Percentiles rank a stretch among this genome's conserved stretches.
Evolutionary conservation across 495 filamentous ascomycete genomes (phyloP).

Genomic region (Penicillium steckii): DNA sequence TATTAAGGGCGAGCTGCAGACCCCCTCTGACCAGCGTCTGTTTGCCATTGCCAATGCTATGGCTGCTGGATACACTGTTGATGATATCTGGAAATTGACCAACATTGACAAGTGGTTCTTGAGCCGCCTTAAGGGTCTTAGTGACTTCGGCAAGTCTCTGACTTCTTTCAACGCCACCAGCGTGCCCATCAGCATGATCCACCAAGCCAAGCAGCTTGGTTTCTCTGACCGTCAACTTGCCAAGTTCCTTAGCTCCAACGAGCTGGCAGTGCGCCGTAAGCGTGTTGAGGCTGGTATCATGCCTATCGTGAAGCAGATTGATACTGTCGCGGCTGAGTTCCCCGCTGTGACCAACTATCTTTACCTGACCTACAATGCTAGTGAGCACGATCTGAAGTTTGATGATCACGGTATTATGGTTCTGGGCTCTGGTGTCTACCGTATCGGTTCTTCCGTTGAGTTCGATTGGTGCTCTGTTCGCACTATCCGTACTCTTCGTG

Average conservation of each 20-base stretch:
- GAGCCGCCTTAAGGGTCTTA: constrained; percentile 82
- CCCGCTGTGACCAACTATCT: constrained; percentile 95
- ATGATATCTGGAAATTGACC: constrained; percentile 97
- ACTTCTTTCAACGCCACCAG: constrained; percentile 65
- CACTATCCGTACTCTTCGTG: constrained; percentile 87
- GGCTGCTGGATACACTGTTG: constrained; percentile 86
- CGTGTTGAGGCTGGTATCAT: constrained; percentile 81
- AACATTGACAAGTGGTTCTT: constrained; percentile 89
- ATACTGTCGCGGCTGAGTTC: constrained; percentile 97
- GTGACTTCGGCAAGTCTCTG: constrained; percentile 82
- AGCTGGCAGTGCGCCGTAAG: constrained; percentile 78
- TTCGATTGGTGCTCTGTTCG: constrained; percentile 99
- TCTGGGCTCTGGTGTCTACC: constrained; percentile 93
- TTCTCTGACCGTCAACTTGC: constrained; percentile 94
- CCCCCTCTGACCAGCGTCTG: constrained; percentile 93
- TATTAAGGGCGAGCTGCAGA: constrained; percentile 93
- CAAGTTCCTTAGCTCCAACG: constrained; percentile 89
- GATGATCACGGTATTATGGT: constrained; percentile 94
- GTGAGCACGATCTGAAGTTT: constrained; percentile 80
- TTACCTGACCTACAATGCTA: constrained; percentile 93
- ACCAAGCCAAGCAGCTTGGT: constrained; percentile 85
- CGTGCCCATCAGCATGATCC: constrained; percentile 63
- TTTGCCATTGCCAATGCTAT: constrained; percentile 99
- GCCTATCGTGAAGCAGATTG: constrained; percentile 95
- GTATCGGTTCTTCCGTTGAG: constrained; percentile 96